Percentiles rank a stretch among this genome's conserved stretches.
These are phyloP conservation scores for Penicillium waksmanii DNA, from an alignment of 495 filamentous ascomycete species.

Conservation along the genomic window DNA sequence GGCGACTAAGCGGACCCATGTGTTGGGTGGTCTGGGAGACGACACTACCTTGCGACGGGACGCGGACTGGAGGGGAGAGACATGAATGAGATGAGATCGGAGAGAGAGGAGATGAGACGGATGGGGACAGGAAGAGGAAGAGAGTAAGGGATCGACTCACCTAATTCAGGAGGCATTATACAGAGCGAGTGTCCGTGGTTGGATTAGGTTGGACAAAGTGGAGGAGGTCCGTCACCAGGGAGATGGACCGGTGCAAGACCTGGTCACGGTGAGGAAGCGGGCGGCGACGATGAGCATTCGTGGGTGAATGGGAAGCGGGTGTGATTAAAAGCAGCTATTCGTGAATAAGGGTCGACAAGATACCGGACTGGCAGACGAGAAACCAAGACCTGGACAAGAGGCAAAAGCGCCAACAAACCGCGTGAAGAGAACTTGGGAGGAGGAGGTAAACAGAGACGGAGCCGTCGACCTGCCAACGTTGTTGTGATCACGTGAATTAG, in stretches of 20 bases:
- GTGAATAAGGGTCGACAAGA: no score
- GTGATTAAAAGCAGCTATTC: no score
- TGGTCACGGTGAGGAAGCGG: neutral
- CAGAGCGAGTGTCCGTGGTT: constrained; percentile 6
- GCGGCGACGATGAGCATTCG: constrained; percentile 22
- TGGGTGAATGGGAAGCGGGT: neutral
- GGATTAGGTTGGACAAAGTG: constrained; percentile 24
- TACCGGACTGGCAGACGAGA: no score
- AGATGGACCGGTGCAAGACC: constrained; percentile 25
- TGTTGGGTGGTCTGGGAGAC: constrained; percentile 46
- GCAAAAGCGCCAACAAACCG: constrained; percentile 13
- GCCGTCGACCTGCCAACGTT: constrained; percentile 38
- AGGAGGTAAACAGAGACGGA: constrained; percentile 32
- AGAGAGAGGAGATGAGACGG: neutral
- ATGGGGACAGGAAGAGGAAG: neutral
- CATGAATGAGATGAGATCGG: neutral
- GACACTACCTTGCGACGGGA: constrained; percentile 33
- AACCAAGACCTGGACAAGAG: neutral
- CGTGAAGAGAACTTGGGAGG: constrained; percentile 26
- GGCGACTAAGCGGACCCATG: constrained; percentile 44
- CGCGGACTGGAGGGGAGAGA: constrained; percentile 23
- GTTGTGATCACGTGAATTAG: constrained; percentile 30
- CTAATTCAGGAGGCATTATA: constrained; percentile 33
- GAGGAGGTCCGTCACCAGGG: constrained; percentile 38
- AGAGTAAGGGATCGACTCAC: constrained; percentile 19